phyloP scores from a whole-genome alignment of 805 yeast genomes.

The Wickerhamiella brachini region DNA sequence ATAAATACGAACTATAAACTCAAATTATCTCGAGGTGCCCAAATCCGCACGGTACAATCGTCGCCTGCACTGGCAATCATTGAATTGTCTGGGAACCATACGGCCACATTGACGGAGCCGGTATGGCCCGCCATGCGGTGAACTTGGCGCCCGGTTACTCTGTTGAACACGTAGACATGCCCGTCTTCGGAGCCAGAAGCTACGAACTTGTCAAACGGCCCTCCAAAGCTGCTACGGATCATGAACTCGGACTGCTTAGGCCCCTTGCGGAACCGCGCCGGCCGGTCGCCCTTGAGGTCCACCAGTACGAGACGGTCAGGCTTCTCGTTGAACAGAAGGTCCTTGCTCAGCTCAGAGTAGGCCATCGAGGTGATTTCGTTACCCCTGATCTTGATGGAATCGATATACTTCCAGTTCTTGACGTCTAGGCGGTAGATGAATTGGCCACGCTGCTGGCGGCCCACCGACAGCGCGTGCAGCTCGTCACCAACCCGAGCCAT shows the following conservation, averaged over 20 bases:
- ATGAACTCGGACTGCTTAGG: conserved; percentile 45
- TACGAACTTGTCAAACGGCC: conserved; percentile 51
- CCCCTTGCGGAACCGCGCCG: conserved; percentile 25
- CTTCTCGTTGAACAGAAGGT: neutral
- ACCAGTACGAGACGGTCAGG: conserved; percentile 4
- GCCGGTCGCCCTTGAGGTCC: conserved; percentile 4
- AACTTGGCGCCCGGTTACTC: conserved; percentile 52
- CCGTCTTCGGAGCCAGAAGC: conserved; percentile 82
- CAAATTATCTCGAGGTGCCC: conserved; percentile 12
- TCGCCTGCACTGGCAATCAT: conserved; percentile 80
- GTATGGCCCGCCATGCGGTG: conserved; percentile 48
- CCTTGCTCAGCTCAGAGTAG: neutral
- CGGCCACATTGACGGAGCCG: conserved; percentile 61
- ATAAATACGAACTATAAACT: neutral
- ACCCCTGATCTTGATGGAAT: neutral
- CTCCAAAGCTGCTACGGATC: conserved; percentile 67
- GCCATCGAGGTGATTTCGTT: conserved; percentile 3
- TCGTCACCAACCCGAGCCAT: conserved; percentile 55
- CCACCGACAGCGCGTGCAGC: conserved; percentile 17
- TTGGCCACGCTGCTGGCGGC: neutral
- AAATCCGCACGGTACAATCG: conserved; percentile 51
- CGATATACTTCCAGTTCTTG: neutral
- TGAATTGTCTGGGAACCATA: conserved; percentile 45
- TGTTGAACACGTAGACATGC: conserved; percentile 63
- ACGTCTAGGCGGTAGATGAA: conserved; percentile 1